Evolutionary conservation across 2,329 filamentous ascomycete genomes (phyloP), one percentile per base, ranked within the genome.

Genomic region (Penicillium sp.): DNA sequence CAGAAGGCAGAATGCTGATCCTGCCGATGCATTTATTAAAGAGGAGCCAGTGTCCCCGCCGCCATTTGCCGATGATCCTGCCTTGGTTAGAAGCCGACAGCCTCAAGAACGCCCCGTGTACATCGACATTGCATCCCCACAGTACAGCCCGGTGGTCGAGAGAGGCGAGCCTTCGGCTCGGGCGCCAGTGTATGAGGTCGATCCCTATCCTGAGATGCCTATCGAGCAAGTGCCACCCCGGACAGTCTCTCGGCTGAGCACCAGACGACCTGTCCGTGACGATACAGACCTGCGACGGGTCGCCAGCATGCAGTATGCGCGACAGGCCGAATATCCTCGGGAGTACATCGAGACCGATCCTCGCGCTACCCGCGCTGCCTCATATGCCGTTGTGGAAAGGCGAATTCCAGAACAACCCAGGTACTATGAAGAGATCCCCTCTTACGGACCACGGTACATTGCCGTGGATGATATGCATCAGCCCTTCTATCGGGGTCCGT

Each of bases 41-140:
- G 73, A 78, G 50, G 80, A 83, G 55, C 78, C 79, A 6, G 65
- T 80, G 13, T 83, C 80, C 9, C 80, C 80, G 14, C 77, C 77
- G 28, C 75, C 76, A 1, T 76, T 81, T 44, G 63, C 70, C 36
- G 66, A 70, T 47, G 60, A 64, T 16, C 61, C 64, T 20, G 56
- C 67, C 34, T 58, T 69, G 39, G 62, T 64, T 31, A 56, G 59
- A 41, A 50, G 43, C 28, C 62, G 60, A 32, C 56, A 48, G 18
- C 58, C 61, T 36, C 65, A 68, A 38, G 65, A 64, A 33, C 67
- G 68, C 38, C 70, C 71, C 4, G 65, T 76, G 27, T 75, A 78
- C 45, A 72, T 73, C 50, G 68, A 72, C 37, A 62, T 69, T 34
- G 60, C 62, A 25, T 70, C 69, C 13, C 65, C 67, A 8, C 65